A percentile compares a stretch with the other conserved stretches of the same genome.
Conservation (phyloP, 1,139 yeast species). For the Yamadazyma jaroonii region DNA sequence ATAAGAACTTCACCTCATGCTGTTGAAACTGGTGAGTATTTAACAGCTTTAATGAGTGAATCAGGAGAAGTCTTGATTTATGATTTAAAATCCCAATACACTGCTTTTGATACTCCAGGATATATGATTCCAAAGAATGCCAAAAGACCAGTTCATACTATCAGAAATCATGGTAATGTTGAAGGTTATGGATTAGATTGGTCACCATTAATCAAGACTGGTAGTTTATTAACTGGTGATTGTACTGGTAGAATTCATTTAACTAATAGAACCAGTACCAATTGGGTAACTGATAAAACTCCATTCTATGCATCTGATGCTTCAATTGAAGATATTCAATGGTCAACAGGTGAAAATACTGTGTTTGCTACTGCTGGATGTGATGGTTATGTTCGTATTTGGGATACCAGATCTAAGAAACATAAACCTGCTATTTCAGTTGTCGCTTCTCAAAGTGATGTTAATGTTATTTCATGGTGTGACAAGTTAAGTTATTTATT, state of each 20-base stretch:
- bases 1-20: slow-evolving; percentile 83
- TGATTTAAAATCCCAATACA: slow-evolving; percentile 72
- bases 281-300: slow-evolving; percentile 84
- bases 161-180: slow-evolving; percentile 85
- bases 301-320: slow-evolving; percentile 71
- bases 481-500: slow-evolving; percentile 78
- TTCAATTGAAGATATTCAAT: slow-evolving; percentile 93
- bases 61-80: slow-evolving; percentile 85
- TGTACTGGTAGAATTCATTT: slow-evolving; percentile 76
- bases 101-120: slow-evolving; percentile 88
- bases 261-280: slow-evolving; percentile 72
- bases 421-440: slow-evolving; percentile 89
- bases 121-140: slow-evolving; percentile 71
- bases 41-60: slow-evolving; percentile 88
- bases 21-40: slow-evolving; percentile 70
- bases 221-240: slow-evolving; percentile 87
- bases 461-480: slow-evolving; percentile 97
- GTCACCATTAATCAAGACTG: slow-evolving; percentile 83
- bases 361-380: slow-evolving; percentile 93
- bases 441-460: slow-evolving; percentile 78
- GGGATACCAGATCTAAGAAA: slow-evolving; percentile 95
- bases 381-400: slow-evolving; percentile 88
- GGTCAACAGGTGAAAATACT: slow-evolving; percentile 90
- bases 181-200: slow-evolving; percentile 98
- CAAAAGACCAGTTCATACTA: slow-evolving; percentile 82